phyloP scores from a whole-genome alignment of 345 rosid species.

The Eucalyptus marginata region DNA sequence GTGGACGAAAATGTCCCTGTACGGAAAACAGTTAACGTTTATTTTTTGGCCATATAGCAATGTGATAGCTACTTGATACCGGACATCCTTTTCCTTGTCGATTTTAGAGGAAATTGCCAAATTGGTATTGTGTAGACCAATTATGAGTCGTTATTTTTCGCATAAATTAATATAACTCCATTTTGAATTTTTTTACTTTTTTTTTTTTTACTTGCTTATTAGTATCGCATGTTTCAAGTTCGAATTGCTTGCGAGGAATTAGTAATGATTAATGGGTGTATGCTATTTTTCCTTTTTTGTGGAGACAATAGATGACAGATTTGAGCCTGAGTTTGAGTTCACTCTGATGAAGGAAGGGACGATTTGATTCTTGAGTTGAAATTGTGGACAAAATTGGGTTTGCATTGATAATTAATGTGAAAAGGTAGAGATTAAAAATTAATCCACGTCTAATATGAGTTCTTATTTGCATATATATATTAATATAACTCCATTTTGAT shows the following conservation, averaged over 20 bases:
- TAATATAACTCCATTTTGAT: no score
- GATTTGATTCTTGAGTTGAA: not conserved
- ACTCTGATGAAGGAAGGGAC: accelerated
- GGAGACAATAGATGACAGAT: not conserved
- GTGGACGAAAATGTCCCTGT: not conserved
- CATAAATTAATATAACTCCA: not conserved
- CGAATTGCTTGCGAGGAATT: not conserved
- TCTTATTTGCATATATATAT: no score
- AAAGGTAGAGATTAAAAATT: no score
- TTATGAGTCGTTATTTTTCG: not conserved
- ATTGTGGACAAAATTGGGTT: not conserved
- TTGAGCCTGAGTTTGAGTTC: not conserved
- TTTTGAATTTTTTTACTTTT: not conserved
- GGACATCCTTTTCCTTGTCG: not conserved
- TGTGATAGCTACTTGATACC: not conserved
- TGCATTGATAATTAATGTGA: not conserved
- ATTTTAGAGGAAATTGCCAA: not conserved
- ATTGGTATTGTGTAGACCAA: not conserved
- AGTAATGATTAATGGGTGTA: not conserved
- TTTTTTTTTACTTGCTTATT: not conserved
- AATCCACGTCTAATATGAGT: no score
- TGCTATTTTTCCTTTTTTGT: not conserved
- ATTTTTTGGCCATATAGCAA: not conserved
- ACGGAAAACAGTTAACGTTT: not conserved
- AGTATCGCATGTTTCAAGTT: not conserved